Evolutionary conservation across 1,284 basidiomycete species (phyloP).

Genomic region (Schizophyllum amplum): DNA sequence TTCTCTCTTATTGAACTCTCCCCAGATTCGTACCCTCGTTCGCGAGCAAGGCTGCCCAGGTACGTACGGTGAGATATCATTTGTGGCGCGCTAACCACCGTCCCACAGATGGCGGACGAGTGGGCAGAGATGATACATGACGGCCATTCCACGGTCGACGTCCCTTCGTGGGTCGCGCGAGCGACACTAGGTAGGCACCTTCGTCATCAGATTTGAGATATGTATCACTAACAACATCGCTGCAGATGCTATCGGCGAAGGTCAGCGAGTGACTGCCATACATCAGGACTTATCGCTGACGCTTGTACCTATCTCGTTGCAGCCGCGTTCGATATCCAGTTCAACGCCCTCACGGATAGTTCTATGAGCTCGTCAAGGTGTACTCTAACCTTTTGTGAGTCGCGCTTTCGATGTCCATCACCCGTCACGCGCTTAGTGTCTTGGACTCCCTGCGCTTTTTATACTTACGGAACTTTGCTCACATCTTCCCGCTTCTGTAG

Average conservation of each 20-base stretch:
- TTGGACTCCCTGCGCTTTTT: constrained; percentile 2
- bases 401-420: too few species aligned
- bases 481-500: constrained; percentile 8
- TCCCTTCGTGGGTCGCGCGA: constrained; percentile 34
- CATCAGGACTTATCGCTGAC: background rate
- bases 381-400: constrained; percentile 36
- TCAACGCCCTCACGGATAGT: constrained; percentile 34
- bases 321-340: constrained; percentile 45
- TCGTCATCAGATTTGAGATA: background rate
- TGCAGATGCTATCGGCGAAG: constrained; percentile 33
- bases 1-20: constrained; percentile 4
- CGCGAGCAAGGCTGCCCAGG: background rate
- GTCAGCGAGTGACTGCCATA: too few species aligned
- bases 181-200: constrained; percentile 19
- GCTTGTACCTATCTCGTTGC: background rate
- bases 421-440: too few species aligned
- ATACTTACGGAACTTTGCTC: constrained; percentile 32
- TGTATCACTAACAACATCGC: too few species aligned
- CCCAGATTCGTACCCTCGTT: background rate
- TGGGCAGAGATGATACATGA: constrained; percentile 35
- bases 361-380: constrained; percentile 30
- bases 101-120: constrained; percentile 28
- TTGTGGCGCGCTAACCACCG: too few species aligned
- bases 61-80: too few species aligned
- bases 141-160: constrained; percentile 29